These are phyloP conservation scores for Lupinus albus DNA, from an alignment of 306 rosid genomes.

Conservation along the genomic window DNA sequence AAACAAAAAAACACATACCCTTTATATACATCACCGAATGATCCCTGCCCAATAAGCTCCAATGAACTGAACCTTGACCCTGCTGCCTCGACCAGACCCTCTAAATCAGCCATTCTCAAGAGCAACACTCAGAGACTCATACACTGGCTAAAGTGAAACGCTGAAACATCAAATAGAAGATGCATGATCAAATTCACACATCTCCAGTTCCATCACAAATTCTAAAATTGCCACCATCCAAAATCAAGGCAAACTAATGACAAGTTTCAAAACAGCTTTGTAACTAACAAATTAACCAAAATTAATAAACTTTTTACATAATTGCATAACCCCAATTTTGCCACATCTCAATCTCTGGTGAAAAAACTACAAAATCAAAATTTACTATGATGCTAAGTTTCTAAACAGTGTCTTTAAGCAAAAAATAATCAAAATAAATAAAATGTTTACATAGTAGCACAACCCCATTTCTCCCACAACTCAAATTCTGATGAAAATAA, in stretches of 20 bases:
- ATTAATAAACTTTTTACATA: conserved; percentile 27
- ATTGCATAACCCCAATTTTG: conserved; percentile 20
- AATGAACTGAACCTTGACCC: conserved; percentile 82
- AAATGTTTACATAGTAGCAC: conserved; percentile 31
- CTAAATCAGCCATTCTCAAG: conserved; percentile 73
- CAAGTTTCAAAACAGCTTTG: conserved; percentile 46
- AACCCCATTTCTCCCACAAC: conserved; percentile 40
- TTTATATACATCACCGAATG: conserved; percentile 94
- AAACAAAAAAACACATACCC: conserved; percentile 65
- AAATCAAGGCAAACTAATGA: conserved; percentile 40
- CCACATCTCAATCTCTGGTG: no score
- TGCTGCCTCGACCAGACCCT: conserved; percentile 73
- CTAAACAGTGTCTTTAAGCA: conserved; percentile 38
- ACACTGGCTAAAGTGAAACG: conserved; percentile 35
- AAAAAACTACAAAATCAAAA: conserved; percentile 28
- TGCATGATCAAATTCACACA: conserved; percentile 36
- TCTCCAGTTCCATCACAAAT: conserved; percentile 43
- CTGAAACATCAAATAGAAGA: conserved; percentile 45
- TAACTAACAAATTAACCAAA: conserved; percentile 30
- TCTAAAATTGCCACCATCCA: conserved; percentile 38
- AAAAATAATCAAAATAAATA: conserved; percentile 22
- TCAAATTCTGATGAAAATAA: conserved; percentile 2
- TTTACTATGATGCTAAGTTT: conserved; percentile 32
- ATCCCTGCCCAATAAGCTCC: conserved; percentile 96
- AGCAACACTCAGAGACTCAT: conserved; percentile 46